phyloP scores from a whole-genome alignment of 2,329 filamentous ascomycete species.

The Pezicula neosporulosa region DNA sequence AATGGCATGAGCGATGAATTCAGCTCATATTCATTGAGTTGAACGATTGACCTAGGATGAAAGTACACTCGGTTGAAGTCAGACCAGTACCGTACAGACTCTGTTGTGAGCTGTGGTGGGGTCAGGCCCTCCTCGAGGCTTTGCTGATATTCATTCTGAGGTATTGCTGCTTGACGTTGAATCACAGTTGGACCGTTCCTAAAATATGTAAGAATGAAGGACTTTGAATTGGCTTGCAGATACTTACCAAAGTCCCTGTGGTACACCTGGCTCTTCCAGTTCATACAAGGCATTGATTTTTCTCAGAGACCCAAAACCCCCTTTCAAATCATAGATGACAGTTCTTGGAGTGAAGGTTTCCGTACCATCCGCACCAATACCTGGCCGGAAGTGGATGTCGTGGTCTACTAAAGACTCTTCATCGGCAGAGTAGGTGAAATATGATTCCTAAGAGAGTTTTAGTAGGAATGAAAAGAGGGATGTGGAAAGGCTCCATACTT shows the following conservation, averaged over 20 bases:
- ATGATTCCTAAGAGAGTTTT: conserved; percentile 70
- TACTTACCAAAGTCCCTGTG: conserved; percentile 36
- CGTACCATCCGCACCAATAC: conserved; percentile 74
- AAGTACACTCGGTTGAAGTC: conserved; percentile 93
- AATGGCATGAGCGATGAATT: conserved; percentile 79
- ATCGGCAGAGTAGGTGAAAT: conserved; percentile 80
- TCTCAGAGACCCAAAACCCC: conserved; percentile 82
- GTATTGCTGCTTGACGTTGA: conserved; percentile 65
- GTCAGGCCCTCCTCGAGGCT: conserved; percentile 70
- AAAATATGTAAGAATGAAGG: conserved; percentile 5
- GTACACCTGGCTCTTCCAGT: conserved; percentile 27
- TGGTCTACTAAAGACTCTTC: conserved; percentile 70
- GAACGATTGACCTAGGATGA: conserved; percentile 82
- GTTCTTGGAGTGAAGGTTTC: conserved; percentile 93
- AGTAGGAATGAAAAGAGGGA: conserved; percentile 8
- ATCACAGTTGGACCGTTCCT: conserved; percentile 67
- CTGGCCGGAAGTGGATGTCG: conserved; percentile 84
- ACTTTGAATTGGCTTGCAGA: neutral
- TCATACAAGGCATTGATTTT: conserved; percentile 84
- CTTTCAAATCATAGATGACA: conserved; percentile 92
- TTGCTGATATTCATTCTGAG: conserved; percentile 71
- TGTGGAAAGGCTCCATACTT: conserved; percentile 46
- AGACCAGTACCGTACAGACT: conserved; percentile 89
- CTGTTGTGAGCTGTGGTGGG: conserved; percentile 60
- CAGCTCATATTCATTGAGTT: conserved; percentile 83